Evolutionary conservation across 768 basidiomycete genomes (phyloP).

Genomic region (Termitomyces titanicus): DNA sequence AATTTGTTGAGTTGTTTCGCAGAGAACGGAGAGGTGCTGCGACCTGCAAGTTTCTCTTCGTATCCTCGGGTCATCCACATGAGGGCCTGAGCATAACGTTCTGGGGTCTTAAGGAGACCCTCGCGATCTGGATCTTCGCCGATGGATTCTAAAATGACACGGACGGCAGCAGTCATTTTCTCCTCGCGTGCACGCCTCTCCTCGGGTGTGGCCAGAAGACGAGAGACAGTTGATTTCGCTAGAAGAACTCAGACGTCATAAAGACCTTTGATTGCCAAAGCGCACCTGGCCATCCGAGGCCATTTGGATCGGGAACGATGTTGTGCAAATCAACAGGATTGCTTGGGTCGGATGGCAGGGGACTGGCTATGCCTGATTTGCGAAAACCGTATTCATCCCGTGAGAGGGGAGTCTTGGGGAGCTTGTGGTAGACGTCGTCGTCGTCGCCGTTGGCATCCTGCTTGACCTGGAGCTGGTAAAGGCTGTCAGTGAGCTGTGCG

Average conservation of each 20-base stretch:
- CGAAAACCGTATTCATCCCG: constrained; percentile 85
- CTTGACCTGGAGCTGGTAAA: constrained; percentile 43
- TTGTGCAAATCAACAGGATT: constrained; percentile 34
- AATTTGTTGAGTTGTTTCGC: constrained; percentile 3
- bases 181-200: constrained; percentile 72
- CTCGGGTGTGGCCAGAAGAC: constrained; percentile 74
- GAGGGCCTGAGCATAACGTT: constrained; percentile 93
- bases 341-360: constrained; percentile 30
- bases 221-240: constrained; percentile 89
- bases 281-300: constrained; percentile 91
- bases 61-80: constrained; percentile 99
- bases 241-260: constrained; percentile 8
- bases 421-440: constrained; percentile 5
- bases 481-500: constrained; percentile 39
- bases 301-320: constrained; percentile 57
- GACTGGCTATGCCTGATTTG: constrained; percentile 65
- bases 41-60: constrained; percentile 90
- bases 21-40: constrained; percentile 17
- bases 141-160: constrained; percentile 93
- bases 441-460: constrained; percentile 2
- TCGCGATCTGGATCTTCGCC: constrained; percentile 98
- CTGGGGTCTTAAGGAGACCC: constrained; percentile 87
- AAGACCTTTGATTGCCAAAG: constrained; percentile 1
- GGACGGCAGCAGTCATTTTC: constrained; percentile 79
- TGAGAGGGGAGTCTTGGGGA: constrained; percentile 30